Evolutionary conservation across 208 protist genomes (phyloP).

Genomic region (Phytomonas sp.): DNA sequence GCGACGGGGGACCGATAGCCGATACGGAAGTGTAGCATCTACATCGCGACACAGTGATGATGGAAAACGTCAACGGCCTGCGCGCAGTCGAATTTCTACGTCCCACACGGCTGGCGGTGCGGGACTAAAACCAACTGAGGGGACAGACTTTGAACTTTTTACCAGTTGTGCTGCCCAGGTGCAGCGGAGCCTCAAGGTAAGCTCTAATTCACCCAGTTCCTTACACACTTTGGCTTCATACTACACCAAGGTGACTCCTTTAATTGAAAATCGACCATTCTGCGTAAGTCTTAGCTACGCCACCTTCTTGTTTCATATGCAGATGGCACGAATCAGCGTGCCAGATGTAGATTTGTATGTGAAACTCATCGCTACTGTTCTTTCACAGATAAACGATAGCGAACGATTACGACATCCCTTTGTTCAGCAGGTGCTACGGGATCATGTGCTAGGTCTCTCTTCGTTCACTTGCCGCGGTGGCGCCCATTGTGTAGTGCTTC

Average conservation of each 20-base stretch:
- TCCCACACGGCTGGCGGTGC: background rate
- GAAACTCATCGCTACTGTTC: slow-evolving; percentile 58
- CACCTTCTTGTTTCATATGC: slow-evolving; percentile 87
- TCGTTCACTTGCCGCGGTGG: slow-evolving; percentile 52
- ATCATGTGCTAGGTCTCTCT: slow-evolving; percentile 81
- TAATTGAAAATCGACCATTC: slow-evolving; percentile 74
- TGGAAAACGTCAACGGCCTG: background rate
- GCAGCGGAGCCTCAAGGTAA: slow-evolving; percentile 69
- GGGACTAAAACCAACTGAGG: background rate
- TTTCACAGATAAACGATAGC: slow-evolving; percentile 58
- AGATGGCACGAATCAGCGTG: slow-evolving; percentile 81
- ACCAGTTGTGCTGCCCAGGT: slow-evolving; percentile 64
- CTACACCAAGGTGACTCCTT: slow-evolving; percentile 68
- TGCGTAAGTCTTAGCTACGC: slow-evolving; percentile 83
- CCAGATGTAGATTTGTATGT: slow-evolving; percentile 80
- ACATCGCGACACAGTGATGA: background rate
- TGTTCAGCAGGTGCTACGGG: slow-evolving; percentile 73
- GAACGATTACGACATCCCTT: slow-evolving; percentile 67
- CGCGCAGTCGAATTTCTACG: background rate
- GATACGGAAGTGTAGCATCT: background rate
- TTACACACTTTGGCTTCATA: slow-evolving; percentile 82
- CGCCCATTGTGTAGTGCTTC: slow-evolving; percentile 74
- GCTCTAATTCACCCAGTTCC: slow-evolving; percentile 58
- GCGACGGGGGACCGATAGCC: background rate
- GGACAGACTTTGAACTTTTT: slow-evolving; percentile 8